Evolutionary conservation across 2,329 filamentous ascomycete genomes (phyloP).

Genomic region (Passalora sequoiae): DNA sequence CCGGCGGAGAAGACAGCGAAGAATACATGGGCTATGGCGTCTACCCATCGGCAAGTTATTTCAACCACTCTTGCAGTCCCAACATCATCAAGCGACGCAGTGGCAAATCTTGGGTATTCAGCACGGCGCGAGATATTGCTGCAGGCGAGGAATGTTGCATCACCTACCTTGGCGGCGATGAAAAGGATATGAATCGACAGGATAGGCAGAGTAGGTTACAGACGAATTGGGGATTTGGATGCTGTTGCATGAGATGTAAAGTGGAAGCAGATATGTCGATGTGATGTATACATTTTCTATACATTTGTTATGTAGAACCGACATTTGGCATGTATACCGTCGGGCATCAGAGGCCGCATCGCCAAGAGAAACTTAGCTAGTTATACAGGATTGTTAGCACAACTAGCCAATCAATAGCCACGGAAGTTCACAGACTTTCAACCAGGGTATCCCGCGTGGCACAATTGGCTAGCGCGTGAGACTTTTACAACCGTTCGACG

Average conservation of each 20-base stretch:
- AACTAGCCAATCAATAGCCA: slow-evolving; percentile 5
- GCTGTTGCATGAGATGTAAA: slow-evolving; percentile 39
- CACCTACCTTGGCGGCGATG: slow-evolving; percentile 46
- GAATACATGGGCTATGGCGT: slow-evolving; percentile 48
- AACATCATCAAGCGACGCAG: slow-evolving; percentile 41
- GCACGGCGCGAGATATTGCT: slow-evolving; percentile 32
- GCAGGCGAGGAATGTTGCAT: slow-evolving; percentile 44
- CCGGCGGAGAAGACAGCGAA: slow-evolving; percentile 38
- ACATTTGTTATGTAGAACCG: neutral
- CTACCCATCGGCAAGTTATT: slow-evolving; percentile 45
- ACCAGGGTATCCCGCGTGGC: slow-evolving; percentile 24
- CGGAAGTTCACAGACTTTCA: neutral
- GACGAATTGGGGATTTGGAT: slow-evolving; percentile 45
- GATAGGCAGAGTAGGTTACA: slow-evolving; percentile 37
- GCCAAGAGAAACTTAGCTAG: no score
- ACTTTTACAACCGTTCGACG: slow-evolving; percentile 27
- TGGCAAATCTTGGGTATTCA: slow-evolving; percentile 41
- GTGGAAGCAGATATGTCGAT: slow-evolving; percentile 4
- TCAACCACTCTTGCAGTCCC: slow-evolving; percentile 46
- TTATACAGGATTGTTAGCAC: no score
- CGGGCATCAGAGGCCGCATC: no score
- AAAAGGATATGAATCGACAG: slow-evolving; percentile 35
- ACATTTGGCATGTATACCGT: neutral
- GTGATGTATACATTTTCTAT: neutral
- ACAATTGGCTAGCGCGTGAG: slow-evolving; percentile 36